phyloP scores from a whole-genome alignment of 2,329 filamentous ascomycete genomes.

The Ceratocystis diversiconidia region DNA sequence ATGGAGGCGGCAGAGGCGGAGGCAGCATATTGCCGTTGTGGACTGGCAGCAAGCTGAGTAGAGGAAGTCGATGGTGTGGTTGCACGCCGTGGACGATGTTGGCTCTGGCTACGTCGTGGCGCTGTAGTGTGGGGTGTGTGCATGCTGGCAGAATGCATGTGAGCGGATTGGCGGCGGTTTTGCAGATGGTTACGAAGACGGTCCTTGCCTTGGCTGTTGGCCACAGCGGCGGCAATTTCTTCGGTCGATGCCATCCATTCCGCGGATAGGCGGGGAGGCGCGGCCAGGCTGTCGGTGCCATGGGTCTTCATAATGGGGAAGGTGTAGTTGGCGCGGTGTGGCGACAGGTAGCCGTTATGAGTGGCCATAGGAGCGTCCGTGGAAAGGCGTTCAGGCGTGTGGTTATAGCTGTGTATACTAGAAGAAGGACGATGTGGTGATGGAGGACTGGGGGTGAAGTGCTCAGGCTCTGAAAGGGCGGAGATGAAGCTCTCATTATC shows the following conservation, averaged over 20 bases:
- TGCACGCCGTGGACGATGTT: neutral
- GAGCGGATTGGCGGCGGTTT: neutral
- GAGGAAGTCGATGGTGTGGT: neutral
- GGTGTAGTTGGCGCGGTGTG: slow-evolving; percentile 1
- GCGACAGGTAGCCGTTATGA: neutral
- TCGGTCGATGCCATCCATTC: slow-evolving; percentile 15
- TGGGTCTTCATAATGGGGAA: slow-evolving; percentile 3
- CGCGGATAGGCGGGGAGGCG: slow-evolving; percentile 5
- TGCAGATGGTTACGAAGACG: neutral
- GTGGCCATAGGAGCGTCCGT: neutral
- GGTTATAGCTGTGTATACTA: neutral
- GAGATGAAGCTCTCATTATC: slow-evolving; percentile 14
- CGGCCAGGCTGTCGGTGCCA: neutral
- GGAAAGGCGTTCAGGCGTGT: neutral
- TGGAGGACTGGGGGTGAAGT: neutral
- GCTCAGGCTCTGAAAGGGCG: slow-evolving; percentile 8
- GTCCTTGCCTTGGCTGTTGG: neutral
- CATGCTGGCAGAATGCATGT: neutral
- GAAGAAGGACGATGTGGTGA: neutral
- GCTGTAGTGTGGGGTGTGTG: neutral
- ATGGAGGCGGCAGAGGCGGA: neutral
- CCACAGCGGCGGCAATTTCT: slow-evolving; percentile 9
- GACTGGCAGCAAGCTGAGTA: neutral
- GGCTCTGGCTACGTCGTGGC: neutral
- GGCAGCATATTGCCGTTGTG: neutral